Evolutionary conservation across 148 eudicot genomes (phyloP).

Genomic region (Fallopia convolvulus): DNA sequence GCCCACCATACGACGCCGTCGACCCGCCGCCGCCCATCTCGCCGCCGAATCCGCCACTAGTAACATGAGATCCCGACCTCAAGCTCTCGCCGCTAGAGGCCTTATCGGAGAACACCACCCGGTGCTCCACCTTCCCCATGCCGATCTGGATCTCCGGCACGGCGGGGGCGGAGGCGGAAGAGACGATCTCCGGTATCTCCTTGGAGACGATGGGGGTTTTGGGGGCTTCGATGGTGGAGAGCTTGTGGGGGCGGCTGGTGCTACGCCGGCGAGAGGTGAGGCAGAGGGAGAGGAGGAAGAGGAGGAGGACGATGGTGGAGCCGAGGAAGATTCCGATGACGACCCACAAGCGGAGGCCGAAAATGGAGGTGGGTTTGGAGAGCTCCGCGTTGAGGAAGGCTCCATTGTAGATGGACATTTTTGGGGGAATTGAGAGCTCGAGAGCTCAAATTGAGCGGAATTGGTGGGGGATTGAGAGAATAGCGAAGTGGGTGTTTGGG

Average conservation of each 20-base stretch:
- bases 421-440: not conserved
- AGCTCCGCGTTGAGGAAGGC: constrained; percentile 70
- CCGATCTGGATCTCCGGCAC: constrained; percentile 84
- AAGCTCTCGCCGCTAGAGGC: constrained; percentile 85
- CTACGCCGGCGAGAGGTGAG: constrained; percentile 53
- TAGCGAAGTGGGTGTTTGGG: not conserved
- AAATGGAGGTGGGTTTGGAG: constrained; percentile 82
- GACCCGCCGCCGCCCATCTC: not conserved
- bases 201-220: constrained; percentile 45
- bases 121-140: constrained; percentile 78
- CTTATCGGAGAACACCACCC: constrained; percentile 77
- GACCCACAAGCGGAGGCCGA: constrained; percentile 80
- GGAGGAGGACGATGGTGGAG: constrained; percentile 72
- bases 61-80: constrained; percentile 32
- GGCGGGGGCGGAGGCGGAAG: constrained; percentile 14
- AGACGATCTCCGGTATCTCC: constrained; percentile 69
- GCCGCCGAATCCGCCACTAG: not conserved
- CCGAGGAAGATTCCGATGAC: constrained; percentile 95
- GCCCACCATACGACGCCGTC: constrained; percentile 52
- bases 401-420: constrained; percentile 66
- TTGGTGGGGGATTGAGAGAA: not conserved
- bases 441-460: not conserved
- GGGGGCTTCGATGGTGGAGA: constrained; percentile 13
- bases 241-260: constrained; percentile 15
- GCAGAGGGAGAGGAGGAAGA: constrained; percentile 79